phyloP scores from a whole-genome alignment of 805 yeast species.

The Ogataea sp. region DNA sequence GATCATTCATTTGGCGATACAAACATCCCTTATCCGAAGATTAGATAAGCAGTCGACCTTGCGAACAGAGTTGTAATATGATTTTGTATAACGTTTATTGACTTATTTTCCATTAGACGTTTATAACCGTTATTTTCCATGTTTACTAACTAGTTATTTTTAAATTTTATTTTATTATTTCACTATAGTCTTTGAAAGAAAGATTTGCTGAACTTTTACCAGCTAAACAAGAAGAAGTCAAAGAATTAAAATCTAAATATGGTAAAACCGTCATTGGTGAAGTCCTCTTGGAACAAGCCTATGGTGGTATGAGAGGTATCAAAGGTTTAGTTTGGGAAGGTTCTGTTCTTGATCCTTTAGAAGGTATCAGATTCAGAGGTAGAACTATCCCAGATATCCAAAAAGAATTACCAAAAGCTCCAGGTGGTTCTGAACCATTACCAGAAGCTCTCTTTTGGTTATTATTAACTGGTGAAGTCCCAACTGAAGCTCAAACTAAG shows the following conservation, averaged over 20 bases:
- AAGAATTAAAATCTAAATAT: constrained; percentile 81
- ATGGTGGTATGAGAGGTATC: constrained; percentile 90
- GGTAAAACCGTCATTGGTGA: constrained; percentile 79
- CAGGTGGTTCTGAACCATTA: constrained; percentile 53
- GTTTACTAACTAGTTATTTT: background rate
- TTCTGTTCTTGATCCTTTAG: constrained; percentile 74
- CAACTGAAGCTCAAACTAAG: constrained; percentile 61
- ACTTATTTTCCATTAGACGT: too few species aligned
- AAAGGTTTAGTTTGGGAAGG: constrained; percentile 87
- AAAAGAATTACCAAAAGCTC: constrained; percentile 66
- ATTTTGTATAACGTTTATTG: background rate
- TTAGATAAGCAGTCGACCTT: too few species aligned
- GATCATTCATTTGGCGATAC: too few species aligned
- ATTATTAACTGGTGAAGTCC: constrained; percentile 75
- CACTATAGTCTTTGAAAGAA: constrained; percentile 69
- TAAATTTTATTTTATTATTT: background rate
- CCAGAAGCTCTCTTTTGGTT: constrained; percentile 85
- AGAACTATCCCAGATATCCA: constrained; percentile 75
- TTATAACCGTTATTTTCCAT: too few species aligned
- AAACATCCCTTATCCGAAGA: too few species aligned
- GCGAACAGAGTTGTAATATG: too few species aligned
- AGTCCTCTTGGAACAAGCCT: constrained; percentile 69
- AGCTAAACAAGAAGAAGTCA: constrained; percentile 84
- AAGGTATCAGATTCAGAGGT: constrained; percentile 84
- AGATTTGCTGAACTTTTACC: constrained; percentile 91